Conservation (phyloP, 441 rosid genomes). For the Corymbia citriodora region DNA sequence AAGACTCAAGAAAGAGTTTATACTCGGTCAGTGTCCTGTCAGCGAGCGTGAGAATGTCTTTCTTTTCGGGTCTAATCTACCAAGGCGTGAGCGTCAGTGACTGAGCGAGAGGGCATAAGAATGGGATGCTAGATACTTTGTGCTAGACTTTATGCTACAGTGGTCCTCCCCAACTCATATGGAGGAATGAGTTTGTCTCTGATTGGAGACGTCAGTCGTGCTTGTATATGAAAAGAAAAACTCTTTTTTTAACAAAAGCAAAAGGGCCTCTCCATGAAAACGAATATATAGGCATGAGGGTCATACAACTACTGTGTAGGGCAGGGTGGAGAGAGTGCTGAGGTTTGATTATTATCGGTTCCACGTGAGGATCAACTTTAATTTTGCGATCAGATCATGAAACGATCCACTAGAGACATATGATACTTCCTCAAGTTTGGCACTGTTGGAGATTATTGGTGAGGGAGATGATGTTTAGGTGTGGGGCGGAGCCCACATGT, state of each 20-base stretch:
- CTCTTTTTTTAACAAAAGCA: not conserved
- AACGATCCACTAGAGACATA: not conserved
- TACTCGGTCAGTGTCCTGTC: conserved; percentile 11
- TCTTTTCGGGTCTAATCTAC: not conserved
- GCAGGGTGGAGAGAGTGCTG: not conserved
- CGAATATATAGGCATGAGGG: not conserved
- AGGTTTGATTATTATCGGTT: not conserved
- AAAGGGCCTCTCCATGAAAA: not conserved
- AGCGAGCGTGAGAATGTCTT: conserved; percentile 36
- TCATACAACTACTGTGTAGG: not conserved
- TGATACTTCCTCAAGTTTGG: not conserved
- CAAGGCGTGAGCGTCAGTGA: not conserved
- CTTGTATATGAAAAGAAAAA: not conserved
- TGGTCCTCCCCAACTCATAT: not conserved
- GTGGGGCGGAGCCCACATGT: not conserved
- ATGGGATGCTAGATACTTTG: not conserved
- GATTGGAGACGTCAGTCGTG: not conserved
- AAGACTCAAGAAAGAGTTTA: conserved; percentile 6
- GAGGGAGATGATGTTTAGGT: not conserved
- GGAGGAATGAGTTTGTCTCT: not conserved
- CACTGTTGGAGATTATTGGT: not conserved
- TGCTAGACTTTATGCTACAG: not conserved
- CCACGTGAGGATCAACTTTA: not conserved
- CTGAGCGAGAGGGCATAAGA: not conserved
- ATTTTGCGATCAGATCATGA: not conserved